phyloP scores from a whole-genome alignment of 192 early-diverging fungal species.

The Dissophora ornata region DNA sequence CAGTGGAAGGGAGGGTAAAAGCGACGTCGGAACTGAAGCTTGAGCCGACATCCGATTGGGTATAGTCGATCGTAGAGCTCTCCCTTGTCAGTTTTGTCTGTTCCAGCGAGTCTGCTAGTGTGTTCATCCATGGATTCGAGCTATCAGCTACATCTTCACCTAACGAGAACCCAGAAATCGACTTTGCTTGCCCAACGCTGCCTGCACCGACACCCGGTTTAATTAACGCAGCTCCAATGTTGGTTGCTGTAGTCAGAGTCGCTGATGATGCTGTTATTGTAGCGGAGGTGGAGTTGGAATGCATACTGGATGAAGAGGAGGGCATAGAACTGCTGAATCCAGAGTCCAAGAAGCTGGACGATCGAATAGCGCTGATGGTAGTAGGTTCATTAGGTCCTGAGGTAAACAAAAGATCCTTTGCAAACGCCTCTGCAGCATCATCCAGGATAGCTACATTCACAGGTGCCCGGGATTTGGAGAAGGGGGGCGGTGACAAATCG shows the following conservation, averaged over 20 bases:
- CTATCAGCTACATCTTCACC: conserved; percentile 47
- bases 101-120: conserved; percentile 27
- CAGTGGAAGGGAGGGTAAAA: conserved; percentile 5
- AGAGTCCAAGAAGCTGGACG: conserved; percentile 35
- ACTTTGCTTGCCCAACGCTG: conserved; percentile 2
- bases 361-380: conserved; percentile 3
- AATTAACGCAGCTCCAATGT: too few species aligned
- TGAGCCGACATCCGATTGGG: conserved; percentile 12
- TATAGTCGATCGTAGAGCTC: conserved; percentile 20
- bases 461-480: conserved; percentile 5
- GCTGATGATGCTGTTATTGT: neutral
- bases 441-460: conserved; percentile 21
- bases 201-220: conserved; percentile 16
- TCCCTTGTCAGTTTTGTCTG: conserved; percentile 4
- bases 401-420: conserved; percentile 27
- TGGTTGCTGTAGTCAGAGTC: neutral
- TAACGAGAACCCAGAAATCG: conserved; percentile 34
- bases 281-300: neutral
- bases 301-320: neutral
- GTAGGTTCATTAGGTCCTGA: conserved; percentile 1
- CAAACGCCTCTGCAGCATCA: conserved; percentile 45
- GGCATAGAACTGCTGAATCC: conserved; percentile 4
- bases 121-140: conserved; percentile 49
- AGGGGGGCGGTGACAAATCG: conserved; percentile 8
- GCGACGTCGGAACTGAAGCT: conserved; percentile 10